Evolutionary conservation across 75 land plant genomes (phyloP), one percentile per base, ranked within the genome.

Genomic region (Chamaecyparis obtusa): DNA sequence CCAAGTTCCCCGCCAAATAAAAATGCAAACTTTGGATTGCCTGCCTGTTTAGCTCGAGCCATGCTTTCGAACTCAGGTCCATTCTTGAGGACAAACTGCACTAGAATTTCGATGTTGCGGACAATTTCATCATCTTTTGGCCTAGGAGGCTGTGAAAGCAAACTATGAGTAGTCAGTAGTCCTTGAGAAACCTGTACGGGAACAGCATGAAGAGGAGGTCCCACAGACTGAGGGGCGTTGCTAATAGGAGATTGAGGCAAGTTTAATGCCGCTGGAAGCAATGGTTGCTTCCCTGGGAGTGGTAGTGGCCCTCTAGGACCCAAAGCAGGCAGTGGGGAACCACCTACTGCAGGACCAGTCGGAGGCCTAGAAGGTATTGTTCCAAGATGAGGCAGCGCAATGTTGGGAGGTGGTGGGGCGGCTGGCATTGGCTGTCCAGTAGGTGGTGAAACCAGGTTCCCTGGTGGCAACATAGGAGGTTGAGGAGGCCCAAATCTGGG

Each of bases 41-140:
- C 83, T 56, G 88, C 89, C 13, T 86, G 49, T 33, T 88, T 88
- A 56, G n/a, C 54, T 21, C 87, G 89, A 55, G 89, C 89, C 81
- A 88, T 56, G 35, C 39, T 64, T 37, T 88, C 88, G 55, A 86
- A 88, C 36, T 56, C 41, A 16, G 75, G 43, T 24, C 89, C 89
- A 37, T 87, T 87, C 71, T 78, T 85, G 30, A 43, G 81, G 30
- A 87, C 89, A 76, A 88, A 88, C 21, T 75, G 64, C 10, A 69
- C 69, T 41, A 88, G 15, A 76, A 88, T 51, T 79, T 88, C 88
- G 36, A 88, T 88, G 67, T 88, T 88, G 48, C 89, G 55, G 17
- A 32, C 37, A n/a, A 88, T 54, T n/a, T 88, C 88, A 2, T 87
- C 81, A 39, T 88, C 89, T 32, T 44, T 60, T 10, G 89, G 89